Percentiles rank a stretch among this genome's conserved stretches.
phyloP scores from a whole-genome alignment of 2,329 filamentous ascomycete genomes.

The Monosporascus ibericus region DNA sequence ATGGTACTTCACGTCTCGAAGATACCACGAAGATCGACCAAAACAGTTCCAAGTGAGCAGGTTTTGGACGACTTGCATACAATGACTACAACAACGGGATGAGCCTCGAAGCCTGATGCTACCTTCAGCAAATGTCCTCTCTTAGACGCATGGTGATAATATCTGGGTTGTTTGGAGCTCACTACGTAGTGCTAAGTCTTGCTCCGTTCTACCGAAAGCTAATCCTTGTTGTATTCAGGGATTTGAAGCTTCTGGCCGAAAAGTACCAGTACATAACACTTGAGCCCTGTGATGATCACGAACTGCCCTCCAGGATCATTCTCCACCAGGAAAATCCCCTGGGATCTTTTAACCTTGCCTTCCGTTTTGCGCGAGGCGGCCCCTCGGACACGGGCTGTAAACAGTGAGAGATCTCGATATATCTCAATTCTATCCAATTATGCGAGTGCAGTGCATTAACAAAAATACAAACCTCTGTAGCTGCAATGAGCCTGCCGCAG shows the following conservation, averaged over 20 bases:
- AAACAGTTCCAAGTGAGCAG: neutral
- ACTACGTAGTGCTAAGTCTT: neutral
- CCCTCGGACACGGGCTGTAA: neutral
- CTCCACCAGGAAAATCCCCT: neutral
- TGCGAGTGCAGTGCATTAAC: neutral
- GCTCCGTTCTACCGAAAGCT: neutral
- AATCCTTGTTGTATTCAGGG: neutral
- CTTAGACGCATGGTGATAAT: no score
- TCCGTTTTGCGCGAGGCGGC: neutral
- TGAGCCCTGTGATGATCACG: neutral
- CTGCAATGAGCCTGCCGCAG: neutral
- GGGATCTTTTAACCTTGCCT: neutral
- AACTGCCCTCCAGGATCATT: neutral
- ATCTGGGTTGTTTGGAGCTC: neutral
- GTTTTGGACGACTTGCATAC: neutral
- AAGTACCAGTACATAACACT: neutral
- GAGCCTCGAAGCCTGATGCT: neutral
- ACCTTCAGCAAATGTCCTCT: neutral
- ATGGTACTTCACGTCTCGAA: slow-evolving; percentile 8
- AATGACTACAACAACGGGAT: neutral
- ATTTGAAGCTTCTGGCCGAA: neutral
- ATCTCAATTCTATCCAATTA: neutral
- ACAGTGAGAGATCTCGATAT: neutral
- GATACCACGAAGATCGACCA: slow-evolving; percentile 9
- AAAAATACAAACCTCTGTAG: neutral